Evolutionary conservation across 2,329 filamentous ascomycete species (phyloP), one percentile per base, ranked within the genome.

Genomic region (Ramularia collo-cygni): DNA sequence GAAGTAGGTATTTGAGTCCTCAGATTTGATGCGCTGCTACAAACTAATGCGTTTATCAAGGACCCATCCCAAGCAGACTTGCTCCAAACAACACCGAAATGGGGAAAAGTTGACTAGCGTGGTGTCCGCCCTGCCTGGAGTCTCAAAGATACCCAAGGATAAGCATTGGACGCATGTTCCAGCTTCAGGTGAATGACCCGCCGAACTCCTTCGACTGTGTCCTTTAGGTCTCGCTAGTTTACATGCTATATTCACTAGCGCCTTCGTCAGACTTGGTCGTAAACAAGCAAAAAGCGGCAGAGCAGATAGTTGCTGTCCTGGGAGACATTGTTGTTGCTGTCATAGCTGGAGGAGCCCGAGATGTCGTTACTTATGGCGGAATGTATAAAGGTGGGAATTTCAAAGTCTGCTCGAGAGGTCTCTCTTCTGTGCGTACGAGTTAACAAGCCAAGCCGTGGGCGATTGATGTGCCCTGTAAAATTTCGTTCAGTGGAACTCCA

Each of bases 321-420:
- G 84, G 84, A n/a, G 83, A 83, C 13, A 85, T 88, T 48, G 83
- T 87, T 74, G 83, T 72, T 2, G 71, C 82, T 8, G 64, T 87
- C n/a, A 78, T 85, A 6, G 72, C 77, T 50, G 83, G 83, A 1
- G 67, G 83, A 28, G 75, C 82, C 4, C 70, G 83, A 45, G 84
- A 88, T 64, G 53, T 86, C 13, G 31, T 31, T 12, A 38, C 48
- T 8, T 42, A 46, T 19, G 65, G 63, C 12, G 77, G 83, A 54
- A 73, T 74, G 8, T 69, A 66, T 24, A 32, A 40, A 15, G 45
- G 47, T 13, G 51, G 49, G 4, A 13, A 27, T 2, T 54, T 54
- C 30, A 34, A 72, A 64, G 69, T 81, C 32, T 81, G 77, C 72
- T 68, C 70, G 5, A 68, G 64, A 41, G 75, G 70, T 9, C 68